These are phyloP conservation scores for Leccinum barrowsii DNA, from an alignment of 768 basidiomycete genomes.

Conservation along the genomic window DNA sequence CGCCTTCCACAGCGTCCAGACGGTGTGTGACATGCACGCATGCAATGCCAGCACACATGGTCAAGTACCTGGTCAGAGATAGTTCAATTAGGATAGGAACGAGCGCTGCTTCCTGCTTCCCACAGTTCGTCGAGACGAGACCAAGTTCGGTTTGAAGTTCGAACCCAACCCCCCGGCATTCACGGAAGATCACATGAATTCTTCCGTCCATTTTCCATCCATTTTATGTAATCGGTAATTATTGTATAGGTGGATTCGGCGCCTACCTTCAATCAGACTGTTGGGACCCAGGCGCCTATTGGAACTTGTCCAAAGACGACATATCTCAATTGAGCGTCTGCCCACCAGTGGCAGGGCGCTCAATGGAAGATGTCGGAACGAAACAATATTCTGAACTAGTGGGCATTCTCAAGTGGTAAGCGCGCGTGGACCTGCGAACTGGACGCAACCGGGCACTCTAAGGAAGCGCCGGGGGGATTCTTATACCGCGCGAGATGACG, in stretches of 20 bases:
- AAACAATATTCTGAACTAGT: not conserved
- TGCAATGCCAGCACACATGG: not conserved
- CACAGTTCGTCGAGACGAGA: not conserved
- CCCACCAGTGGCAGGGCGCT: not conserved
- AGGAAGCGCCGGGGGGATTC: not conserved
- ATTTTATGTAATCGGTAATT: not conserved
- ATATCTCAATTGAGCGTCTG: not conserved
- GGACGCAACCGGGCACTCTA: no score
- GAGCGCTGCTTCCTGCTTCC: not conserved
- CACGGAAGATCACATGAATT: not conserved
- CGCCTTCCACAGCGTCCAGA: not conserved
- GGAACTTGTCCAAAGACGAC: not conserved
- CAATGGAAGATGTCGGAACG: not conserved
- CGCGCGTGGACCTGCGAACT: no score
- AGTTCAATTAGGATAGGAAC: not conserved
- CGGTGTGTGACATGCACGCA: not conserved
- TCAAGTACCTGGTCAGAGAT: not conserved
- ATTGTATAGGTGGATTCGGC: not conserved
- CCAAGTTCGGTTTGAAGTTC: not conserved
- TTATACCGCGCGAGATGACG: not conserved
- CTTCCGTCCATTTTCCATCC: not conserved
- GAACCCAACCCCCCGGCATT: not conserved
- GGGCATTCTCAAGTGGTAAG: no score
- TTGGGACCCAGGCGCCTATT: not conserved
- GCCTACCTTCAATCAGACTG: not conserved